Evolutionary conservation across 2,329 filamentous ascomycete genomes (phyloP).

Genomic region (Fusarium chlamydosporum): DNA sequence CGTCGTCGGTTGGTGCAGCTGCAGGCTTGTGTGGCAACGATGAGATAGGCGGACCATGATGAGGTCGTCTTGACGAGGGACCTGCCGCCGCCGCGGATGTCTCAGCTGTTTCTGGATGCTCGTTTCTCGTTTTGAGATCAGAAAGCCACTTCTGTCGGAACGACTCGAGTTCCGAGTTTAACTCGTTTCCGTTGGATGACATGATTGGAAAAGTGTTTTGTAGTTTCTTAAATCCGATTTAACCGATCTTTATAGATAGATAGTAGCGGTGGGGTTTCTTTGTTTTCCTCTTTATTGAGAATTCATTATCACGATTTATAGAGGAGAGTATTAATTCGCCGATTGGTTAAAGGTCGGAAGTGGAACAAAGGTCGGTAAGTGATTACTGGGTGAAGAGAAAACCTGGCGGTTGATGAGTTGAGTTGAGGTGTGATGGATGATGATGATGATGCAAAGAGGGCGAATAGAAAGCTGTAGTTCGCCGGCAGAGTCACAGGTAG

Average conservation of each 20-base stretch:
- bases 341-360: conserved; percentile 39
- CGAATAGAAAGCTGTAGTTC: conserved; percentile 40
- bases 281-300: conserved; percentile 30
- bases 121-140: conserved; percentile 72
- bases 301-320: conserved; percentile 43
- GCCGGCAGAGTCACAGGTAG: conserved; percentile 40
- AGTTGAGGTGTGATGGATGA: conserved; percentile 29
- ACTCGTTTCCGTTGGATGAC: conserved; percentile 53
- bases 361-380: background rate
- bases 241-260: background rate
- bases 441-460: conserved; percentile 45
- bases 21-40: conserved; percentile 34
- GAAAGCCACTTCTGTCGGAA: conserved; percentile 90
- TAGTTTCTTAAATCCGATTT: conserved; percentile 28
- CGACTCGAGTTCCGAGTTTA: conserved; percentile 81
- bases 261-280: background rate
- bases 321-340: background rate
- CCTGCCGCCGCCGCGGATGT: conserved; percentile 21
- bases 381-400: conserved; percentile 9
- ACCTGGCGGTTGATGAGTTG: conserved; percentile 6
- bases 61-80: conserved; percentile 37
- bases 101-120: conserved; percentile 33
- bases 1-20: conserved; percentile 48
- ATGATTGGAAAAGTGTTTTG: conserved; percentile 28
- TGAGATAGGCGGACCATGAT: conserved; percentile 44